These are phyloP conservation scores for Umbilicus rupestris DNA, from an alignment of 164 flowering plant genomes.

Conservation along the genomic window DNA sequence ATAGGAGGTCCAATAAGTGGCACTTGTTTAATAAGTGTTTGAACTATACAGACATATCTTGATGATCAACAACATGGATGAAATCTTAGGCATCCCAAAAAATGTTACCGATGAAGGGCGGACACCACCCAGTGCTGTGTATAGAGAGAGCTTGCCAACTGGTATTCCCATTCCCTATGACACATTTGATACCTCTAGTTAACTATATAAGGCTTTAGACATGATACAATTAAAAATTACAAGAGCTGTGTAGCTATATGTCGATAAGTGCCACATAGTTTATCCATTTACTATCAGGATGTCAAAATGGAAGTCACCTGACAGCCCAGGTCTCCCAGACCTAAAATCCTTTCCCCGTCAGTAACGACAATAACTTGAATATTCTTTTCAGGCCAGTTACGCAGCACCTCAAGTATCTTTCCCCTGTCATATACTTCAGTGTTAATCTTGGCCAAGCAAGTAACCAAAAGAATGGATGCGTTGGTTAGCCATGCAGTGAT, in stretches of 20 bases:
- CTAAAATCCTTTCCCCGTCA: conserved; percentile 40
- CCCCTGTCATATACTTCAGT: conserved; percentile 19
- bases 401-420: conserved; percentile 33
- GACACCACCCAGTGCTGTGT: conserved; percentile 44
- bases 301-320: conserved; percentile 18
- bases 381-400: conserved; percentile 41
- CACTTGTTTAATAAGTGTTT: neutral
- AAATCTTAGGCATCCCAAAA: neutral
- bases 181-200: neutral
- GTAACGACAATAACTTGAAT: conserved; percentile 47
- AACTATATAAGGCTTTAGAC: neutral
- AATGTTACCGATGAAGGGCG: conserved; percentile 42
- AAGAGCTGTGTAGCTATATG: neutral
- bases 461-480: neutral
- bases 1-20: neutral
- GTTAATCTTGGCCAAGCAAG: conserved; percentile 7
- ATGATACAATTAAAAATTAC: neutral
- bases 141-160: conserved; percentile 36
- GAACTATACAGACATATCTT: neutral
- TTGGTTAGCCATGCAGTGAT: neutral
- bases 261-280: neutral
- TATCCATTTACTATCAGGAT: neutral
- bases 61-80: neutral
- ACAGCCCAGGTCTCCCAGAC: conserved; percentile 44
- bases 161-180: conserved; percentile 44